phyloP scores from a whole-genome alignment of 805 yeast genomes.

The Hanseniaspora singularis region DNA sequence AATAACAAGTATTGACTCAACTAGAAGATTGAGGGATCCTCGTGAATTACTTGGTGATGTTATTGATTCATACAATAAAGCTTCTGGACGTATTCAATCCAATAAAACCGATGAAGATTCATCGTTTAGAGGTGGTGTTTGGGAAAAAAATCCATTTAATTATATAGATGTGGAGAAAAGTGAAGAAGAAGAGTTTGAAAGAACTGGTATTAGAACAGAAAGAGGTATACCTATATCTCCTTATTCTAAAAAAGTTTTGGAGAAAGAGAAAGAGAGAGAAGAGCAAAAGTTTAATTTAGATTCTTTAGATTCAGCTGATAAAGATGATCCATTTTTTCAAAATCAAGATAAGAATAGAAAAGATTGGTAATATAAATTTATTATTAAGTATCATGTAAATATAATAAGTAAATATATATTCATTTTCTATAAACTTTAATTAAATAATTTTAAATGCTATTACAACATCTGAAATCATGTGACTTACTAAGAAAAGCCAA shows the following conservation, averaged over 20 bases:
- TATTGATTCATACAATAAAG: conserved; percentile 20
- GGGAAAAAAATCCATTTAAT: conserved; percentile 22
- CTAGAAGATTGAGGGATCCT: conserved; percentile 46
- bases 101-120: conserved; percentile 30
- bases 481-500: too few species aligned
- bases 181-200: conserved; percentile 8
- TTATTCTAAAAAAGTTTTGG: conserved; percentile 1
- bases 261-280: neutral
- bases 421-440: too few species aligned
- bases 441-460: too few species aligned
- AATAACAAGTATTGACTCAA: conserved; percentile 40
- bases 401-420: too few species aligned
- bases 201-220: conserved; percentile 5
- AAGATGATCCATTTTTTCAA: conserved; percentile 23
- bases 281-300: neutral
- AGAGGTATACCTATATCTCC: conserved; percentile 3
- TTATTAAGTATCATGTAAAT: too few species aligned
- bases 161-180: conserved; percentile 10
- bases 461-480: too few species aligned
- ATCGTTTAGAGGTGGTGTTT: conserved; percentile 31
- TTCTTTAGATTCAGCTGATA: conserved; percentile 2
- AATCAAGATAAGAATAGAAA: neutral
- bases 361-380: neutral
- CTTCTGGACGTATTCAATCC: conserved; percentile 14
- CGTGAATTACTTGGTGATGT: conserved; percentile 28